These are phyloP conservation scores for Starmerella floricola DNA, from an alignment of 805 yeast genomes.

Conservation along the genomic window DNA sequence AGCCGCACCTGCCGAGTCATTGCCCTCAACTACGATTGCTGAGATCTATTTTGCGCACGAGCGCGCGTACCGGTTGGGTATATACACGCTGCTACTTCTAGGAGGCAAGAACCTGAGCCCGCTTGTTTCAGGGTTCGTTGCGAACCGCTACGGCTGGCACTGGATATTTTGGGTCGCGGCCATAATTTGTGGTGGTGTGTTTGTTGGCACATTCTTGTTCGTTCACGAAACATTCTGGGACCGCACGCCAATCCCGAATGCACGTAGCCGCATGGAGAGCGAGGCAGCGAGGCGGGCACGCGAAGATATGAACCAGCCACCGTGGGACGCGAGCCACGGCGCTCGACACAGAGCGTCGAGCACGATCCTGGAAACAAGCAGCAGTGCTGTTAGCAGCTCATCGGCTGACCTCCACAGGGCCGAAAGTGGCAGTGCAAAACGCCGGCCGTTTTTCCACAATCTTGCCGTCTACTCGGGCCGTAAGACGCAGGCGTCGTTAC, in stretches of 20 bases:
- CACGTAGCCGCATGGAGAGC: conserved; percentile 39
- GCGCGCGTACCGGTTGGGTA: conserved; percentile 47
- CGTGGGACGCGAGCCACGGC: conserved; percentile 11
- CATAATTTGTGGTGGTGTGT: conserved; percentile 39
- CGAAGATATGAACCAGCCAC: conserved; percentile 12
- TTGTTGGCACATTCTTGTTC: conserved; percentile 38
- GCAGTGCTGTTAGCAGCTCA: not conserved
- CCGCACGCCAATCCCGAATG: conserved; percentile 40
- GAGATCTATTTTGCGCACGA: conserved; percentile 52
- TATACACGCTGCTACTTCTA: conserved; percentile 45
- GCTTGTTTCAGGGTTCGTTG: conserved; percentile 42
- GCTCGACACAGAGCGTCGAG: not conserved
- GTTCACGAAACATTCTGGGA: conserved; percentile 60
- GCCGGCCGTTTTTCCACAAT: conserved; percentile 27
- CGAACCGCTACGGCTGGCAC: conserved; percentile 39
- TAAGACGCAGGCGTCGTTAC: conserved; percentile 39
- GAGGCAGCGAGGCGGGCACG: conserved; percentile 36
- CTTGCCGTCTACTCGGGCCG: conserved; percentile 40
- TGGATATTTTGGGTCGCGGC: conserved; percentile 53
- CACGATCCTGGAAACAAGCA: not conserved
- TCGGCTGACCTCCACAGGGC: not conserved
- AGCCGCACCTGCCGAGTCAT: conserved; percentile 47
- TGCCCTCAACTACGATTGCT: conserved; percentile 49
- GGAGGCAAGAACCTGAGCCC: conserved; percentile 54
- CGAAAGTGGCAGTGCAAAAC: not conserved